Base-by-base conservation (phyloP, 768 basidiomycete species). In the Fomitopsis serialis region DNA sequence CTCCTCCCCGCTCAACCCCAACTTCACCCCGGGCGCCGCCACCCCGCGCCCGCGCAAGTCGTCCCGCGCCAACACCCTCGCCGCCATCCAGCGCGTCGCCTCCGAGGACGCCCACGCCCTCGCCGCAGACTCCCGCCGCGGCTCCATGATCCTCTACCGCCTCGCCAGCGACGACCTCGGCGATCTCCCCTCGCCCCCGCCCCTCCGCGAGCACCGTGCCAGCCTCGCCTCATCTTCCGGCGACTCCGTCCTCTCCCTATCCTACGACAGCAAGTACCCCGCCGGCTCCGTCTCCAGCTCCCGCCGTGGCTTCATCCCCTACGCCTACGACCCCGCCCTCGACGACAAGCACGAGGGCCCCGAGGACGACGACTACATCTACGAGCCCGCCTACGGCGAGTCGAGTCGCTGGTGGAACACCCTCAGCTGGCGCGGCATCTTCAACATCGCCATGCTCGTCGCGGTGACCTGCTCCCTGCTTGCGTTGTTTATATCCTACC, bases 401-500 rank as follows among this genome's bases (percentile, higher is more conserved):
- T 50, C 63, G 6, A 54, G 63, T 45, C 58, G 67, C 44, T 54
- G 55, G 48, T 35, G 21, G 19, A 11, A 19, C 40, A 13, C 8
- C 32, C 66, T 70, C 50, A 68, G 63, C 54, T 59, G 64, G 49
- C 79, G 84, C 32, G 84, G 85, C 2, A 49, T 90, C 3, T 56
- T 79, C 55, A 97, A 97, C 70, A 66, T 96, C 48, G 70, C 78
- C 25, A 79, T 89, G 47, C 74, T 98, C 23, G 0, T 85, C 34
- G 1, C 84, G 19, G 75, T 97, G 58, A 70, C 89, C 15, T 22
- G 68, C 24, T 80, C 74, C 4, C 69, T 97, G 54, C 68, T 97
- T 50, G 69, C 69, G 35, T 78, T 97, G 8, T 97, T 96, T 68
- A 81, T 90, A 48, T 81, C 84, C 40, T 95, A 90, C 65, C 94